Percentiles rank a stretch among this genome's conserved stretches.
Conservation (phyloP, 2,329 filamentous ascomycete species). For the Botrytis cinerea region DNA sequence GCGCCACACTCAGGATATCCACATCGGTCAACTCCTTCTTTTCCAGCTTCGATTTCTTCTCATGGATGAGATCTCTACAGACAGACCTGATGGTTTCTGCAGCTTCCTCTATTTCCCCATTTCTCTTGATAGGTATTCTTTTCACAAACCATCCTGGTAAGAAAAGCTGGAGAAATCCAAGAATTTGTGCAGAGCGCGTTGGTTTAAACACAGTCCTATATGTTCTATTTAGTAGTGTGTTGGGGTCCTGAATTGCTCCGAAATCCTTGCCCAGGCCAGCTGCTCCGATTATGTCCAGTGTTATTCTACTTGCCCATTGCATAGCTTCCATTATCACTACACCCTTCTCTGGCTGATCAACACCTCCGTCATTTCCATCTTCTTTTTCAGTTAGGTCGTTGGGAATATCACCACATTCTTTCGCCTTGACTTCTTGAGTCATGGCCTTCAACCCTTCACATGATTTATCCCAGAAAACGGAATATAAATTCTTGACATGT, state of each 20-base stretch:
- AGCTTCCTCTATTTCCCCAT: conserved; percentile 62
- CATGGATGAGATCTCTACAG: conserved; percentile 67
- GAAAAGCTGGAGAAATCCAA: conserved; percentile 62
- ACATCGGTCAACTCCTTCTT: conserved; percentile 54
- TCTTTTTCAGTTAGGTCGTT: conserved; percentile 22
- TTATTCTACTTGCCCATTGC: conserved; percentile 65
- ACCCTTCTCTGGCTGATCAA: conserved; percentile 31
- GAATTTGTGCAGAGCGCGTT: conserved; percentile 51
- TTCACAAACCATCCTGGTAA: conserved; percentile 63
- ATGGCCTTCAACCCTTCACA: conserved; percentile 67
- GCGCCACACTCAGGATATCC: conserved; percentile 80
- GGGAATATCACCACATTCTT: conserved; percentile 43
- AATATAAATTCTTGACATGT: conserved; percentile 82
- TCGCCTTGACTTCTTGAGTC: conserved; percentile 49
- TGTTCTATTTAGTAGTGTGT: conserved; percentile 58
- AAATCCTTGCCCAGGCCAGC: conserved; percentile 74
- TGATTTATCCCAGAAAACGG: conserved; percentile 79
- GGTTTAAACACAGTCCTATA: conserved; percentile 60
- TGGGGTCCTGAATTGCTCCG: conserved; percentile 60
- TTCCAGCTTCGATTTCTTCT: conserved; percentile 63
- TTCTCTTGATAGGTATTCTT: conserved; percentile 68
- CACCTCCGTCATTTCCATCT: neutral
- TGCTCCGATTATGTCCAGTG: conserved; percentile 74
- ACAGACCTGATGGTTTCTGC: conserved; percentile 61
- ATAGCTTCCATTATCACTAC: conserved; percentile 56